Evolutionary conservation across 163 green algal species (phyloP).

Genomic region (Coccomyxa subellipsoidea): DNA sequence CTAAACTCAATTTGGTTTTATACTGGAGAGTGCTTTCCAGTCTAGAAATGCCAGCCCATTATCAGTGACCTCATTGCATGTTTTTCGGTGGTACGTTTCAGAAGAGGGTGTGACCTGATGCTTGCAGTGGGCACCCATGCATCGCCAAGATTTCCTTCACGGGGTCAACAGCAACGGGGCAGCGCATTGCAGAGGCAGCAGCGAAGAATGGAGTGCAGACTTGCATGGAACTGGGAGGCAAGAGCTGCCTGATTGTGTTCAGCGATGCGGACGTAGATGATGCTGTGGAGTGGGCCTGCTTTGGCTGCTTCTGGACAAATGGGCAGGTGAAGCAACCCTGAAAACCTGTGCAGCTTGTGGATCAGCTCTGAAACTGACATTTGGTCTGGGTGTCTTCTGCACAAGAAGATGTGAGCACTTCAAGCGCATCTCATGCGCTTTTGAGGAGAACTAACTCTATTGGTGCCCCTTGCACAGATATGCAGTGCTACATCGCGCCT

Average conservation of each 20-base stretch:
- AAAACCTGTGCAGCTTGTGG: too few relatives aligned
- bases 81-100: too few relatives aligned
- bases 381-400: neutral
- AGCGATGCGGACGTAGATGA: constrained; percentile 88
- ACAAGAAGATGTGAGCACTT: neutral
- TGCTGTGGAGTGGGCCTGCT: constrained; percentile 85
- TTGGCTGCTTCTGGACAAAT: constrained; percentile 70
- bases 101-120: neutral
- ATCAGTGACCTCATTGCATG: too few relatives aligned
- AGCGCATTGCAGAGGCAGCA: constrained; percentile 58
- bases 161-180: constrained; percentile 66
- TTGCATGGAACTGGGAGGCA: constrained; percentile 85
- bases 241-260: constrained; percentile 85
- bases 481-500: constrained; percentile 83
- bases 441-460: neutral
- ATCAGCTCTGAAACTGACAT: too few relatives aligned
- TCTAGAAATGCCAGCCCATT: too few relatives aligned
- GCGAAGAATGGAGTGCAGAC: constrained; percentile 66
- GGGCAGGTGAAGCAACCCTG: too few relatives aligned
- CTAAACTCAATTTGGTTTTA: too few relatives aligned
- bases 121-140: constrained; percentile 46
- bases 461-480: constrained; percentile 51
- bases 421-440: neutral
- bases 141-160: constrained; percentile 91
- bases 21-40: too few relatives aligned